These are phyloP conservation scores for Rhodamnia rubescens DNA, from an alignment of 345 rosid genomes.

Conservation along the genomic window DNA sequence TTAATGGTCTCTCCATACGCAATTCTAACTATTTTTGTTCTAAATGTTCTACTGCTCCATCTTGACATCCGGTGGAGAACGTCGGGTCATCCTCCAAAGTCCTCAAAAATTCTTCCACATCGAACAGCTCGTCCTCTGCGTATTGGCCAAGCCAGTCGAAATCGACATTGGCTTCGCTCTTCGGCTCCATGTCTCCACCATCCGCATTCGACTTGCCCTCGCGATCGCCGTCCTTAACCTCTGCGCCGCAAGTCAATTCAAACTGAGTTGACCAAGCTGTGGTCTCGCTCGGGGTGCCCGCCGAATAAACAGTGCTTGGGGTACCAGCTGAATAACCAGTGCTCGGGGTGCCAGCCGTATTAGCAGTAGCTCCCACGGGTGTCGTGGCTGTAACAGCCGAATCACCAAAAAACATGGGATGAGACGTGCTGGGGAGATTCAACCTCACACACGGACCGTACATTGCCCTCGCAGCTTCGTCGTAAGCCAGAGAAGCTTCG, in stretches of 20 bases:
- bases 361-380: slow-evolving; percentile 12
- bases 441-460: slow-evolving; percentile 54
- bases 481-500: slow-evolving; percentile 78
- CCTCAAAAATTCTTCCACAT: slow-evolving; percentile 41
- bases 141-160: slow-evolving; percentile 12
- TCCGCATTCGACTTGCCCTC: not conserved
- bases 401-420: not conserved
- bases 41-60: not conserved
- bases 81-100: slow-evolving; percentile 9
- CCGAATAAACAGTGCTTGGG: not conserved
- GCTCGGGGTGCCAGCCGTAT: slow-evolving; percentile 16
- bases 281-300: not conserved
- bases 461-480: slow-evolving; percentile 69
- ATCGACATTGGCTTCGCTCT: not conserved
- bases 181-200: not conserved
- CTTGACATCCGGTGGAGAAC: not conserved
- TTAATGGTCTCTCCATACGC: not conserved
- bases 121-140: slow-evolving; percentile 38
- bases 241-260: not conserved
- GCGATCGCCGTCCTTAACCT: not conserved
- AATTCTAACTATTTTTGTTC: not conserved
- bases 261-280: not conserved
- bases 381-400: slow-evolving; percentile 3
- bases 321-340: not conserved
- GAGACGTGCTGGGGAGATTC: slow-evolving; percentile 26